A percentile compares a stretch with the other conserved stretches of the same genome.
Conservation (phyloP, 1,139 yeast species). For the Geotrichum australiense region DNA sequence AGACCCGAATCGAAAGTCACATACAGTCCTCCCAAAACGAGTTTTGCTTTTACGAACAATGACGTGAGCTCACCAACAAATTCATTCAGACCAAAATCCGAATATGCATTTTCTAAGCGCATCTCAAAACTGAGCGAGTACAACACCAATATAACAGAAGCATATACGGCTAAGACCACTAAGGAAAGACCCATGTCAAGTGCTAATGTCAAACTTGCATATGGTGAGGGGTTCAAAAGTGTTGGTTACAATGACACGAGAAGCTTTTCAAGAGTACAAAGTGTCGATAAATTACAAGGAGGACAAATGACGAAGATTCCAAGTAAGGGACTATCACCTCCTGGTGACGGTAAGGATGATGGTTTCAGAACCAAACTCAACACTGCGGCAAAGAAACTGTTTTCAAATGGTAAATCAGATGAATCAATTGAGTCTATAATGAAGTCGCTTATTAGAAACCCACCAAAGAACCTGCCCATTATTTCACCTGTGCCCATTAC, state of each 20-base stretch:
- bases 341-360: constrained; percentile 13
- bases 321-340: too few species aligned
- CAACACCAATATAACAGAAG: too few species aligned
- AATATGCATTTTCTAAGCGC: constrained; percentile 8
- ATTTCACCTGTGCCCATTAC: constrained; percentile 9
- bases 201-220: too few species aligned
- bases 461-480: neutral
- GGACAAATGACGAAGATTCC: too few species aligned
- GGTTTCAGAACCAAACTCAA: constrained; percentile 7
- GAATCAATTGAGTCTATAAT: constrained; percentile 1
- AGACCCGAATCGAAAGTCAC: neutral
- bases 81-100: constrained; percentile 1
- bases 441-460: constrained; percentile 1
- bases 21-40: neutral
- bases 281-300: too few species aligned
- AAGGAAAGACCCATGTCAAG: too few species aligned
- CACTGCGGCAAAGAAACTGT: constrained; percentile 6
- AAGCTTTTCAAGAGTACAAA: too few species aligned
- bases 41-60: neutral
- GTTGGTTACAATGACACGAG: too few species aligned
- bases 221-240: too few species aligned
- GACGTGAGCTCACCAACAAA: neutral
- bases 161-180: too few species aligned
- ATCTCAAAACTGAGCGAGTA: constrained; percentile 7
- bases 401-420: constrained; percentile 1